phyloP scores from a whole-genome alignment of 768 basidiomycete species.

The Fistulinella prunicolor region DNA sequence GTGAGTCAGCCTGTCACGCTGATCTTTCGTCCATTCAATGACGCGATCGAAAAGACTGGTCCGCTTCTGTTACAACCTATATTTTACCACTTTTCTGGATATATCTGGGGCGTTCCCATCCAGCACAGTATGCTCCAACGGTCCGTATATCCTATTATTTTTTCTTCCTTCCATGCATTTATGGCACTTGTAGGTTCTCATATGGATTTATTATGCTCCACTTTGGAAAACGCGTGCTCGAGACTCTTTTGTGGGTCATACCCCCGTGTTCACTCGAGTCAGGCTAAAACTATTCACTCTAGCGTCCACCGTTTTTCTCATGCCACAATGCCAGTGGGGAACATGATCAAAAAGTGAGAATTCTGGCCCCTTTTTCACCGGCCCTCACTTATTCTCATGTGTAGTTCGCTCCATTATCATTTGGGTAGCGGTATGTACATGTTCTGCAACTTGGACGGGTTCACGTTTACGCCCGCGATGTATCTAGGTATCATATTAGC shows the following conservation, averaged over 20 bases:
- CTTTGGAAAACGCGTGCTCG: conserved; percentile 88
- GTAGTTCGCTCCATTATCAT: conserved; percentile 88
- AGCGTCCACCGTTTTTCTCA: conserved; percentile 95
- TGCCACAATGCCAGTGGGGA: conserved; percentile 84
- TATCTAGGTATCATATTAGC: conserved; percentile 68
- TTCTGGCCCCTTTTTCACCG: background rate
- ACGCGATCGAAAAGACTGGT: conserved; percentile 54
- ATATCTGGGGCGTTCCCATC: conserved; percentile 69
- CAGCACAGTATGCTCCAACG: conserved; percentile 76
- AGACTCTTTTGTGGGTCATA: conserved; percentile 79
- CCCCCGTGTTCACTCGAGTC: background rate
- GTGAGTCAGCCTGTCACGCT: conserved; percentile 45
- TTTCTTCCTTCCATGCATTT: background rate
- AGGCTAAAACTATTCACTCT: background rate
- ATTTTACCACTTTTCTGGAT: conserved; percentile 65
- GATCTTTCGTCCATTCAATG: background rate
- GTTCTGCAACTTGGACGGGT: background rate
- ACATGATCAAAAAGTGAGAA: conserved; percentile 89
- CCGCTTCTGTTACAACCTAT: conserved; percentile 88
- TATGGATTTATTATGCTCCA: conserved; percentile 79
- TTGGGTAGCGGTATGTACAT: conserved; percentile 55
- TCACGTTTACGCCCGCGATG: conserved; percentile 1
- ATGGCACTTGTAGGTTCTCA: conserved; percentile 47
- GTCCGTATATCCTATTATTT: conserved; percentile 35
- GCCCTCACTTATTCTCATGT: conserved; percentile 1